These are phyloP conservation scores for Rhizopogon vulgaris DNA, from an alignment of 768 basidiomycete genomes.

Conservation along the genomic window DNA sequence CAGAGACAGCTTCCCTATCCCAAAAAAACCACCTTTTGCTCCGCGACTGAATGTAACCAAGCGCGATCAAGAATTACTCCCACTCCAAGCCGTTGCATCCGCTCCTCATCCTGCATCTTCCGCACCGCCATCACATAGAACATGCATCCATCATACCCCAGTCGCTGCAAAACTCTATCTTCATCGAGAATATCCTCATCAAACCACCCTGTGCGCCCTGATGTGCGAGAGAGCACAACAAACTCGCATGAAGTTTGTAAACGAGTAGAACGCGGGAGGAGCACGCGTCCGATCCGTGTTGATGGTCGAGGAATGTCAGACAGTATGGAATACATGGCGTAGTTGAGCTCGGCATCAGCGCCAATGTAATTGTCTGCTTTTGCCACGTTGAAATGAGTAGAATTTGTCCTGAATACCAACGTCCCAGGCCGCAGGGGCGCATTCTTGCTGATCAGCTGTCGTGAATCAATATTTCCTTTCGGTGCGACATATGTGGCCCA, in stretches of 20 bases:
- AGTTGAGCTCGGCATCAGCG: not conserved
- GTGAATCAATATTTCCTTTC: not conserved
- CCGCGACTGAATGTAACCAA: slow-evolving; percentile 4
- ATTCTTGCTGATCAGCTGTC: not conserved
- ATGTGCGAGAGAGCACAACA: slow-evolving; percentile 13
- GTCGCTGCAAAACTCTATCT: not conserved
- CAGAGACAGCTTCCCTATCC: too few species aligned
- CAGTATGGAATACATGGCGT: slow-evolving; percentile 8
- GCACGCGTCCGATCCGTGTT: slow-evolving; percentile 7
- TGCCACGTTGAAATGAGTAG: slow-evolving; percentile 7
- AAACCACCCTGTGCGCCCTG: not conserved
- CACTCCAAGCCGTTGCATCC: slow-evolving; percentile 16
- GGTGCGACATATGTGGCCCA: not conserved
- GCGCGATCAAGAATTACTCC: slow-evolving; percentile 14
- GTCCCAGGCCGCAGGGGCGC: slow-evolving; percentile 9
- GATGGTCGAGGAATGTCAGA: not conserved
- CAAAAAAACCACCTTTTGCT: not conserved
- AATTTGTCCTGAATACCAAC: slow-evolving; percentile 17
- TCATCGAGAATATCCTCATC: slow-evolving; percentile 2
- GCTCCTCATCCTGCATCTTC: not conserved
- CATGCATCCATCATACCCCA: slow-evolving; percentile 12
- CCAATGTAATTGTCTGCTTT: not conserved
- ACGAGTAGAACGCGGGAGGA: slow-evolving; percentile 10
- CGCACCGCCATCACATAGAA: slow-evolving; percentile 18
- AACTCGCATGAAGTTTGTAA: slow-evolving; percentile 9